phyloP scores from a whole-genome alignment of 177 flowering plant species.

The Telopea speciosissima region DNA sequence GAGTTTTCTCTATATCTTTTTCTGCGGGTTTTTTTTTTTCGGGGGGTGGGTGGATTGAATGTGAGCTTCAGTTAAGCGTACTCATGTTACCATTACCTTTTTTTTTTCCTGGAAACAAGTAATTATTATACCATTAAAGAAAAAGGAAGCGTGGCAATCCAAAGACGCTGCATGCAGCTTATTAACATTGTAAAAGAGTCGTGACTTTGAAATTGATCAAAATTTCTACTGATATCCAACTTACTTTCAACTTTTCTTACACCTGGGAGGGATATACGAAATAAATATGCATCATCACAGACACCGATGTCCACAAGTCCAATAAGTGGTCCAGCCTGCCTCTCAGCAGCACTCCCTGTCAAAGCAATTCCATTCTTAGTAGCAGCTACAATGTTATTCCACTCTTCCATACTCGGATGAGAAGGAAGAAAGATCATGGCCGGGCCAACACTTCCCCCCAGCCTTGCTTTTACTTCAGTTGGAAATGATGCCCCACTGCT shows the following conservation, averaged over 20 bases:
- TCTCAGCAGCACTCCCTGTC: slow-evolving; percentile 56
- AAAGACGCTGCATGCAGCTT: too few relatives aligned
- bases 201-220: neutral
- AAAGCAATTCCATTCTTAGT: slow-evolving; percentile 41
- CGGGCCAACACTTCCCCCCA: slow-evolving; percentile 25
- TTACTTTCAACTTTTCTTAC: slow-evolving; percentile 59
- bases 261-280: slow-evolving; percentile 75
- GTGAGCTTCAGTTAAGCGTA: neutral
- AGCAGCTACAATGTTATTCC: slow-evolving; percentile 30
- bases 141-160: neutral
- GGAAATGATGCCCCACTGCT: neutral
- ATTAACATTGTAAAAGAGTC: neutral
- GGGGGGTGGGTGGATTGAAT: neutral
- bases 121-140: too few relatives aligned
- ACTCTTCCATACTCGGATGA: slow-evolving; percentile 36
- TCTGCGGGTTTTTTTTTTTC: too few relatives aligned
- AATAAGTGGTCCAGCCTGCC: slow-evolving; percentile 45
- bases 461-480: neutral
- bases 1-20: too few relatives aligned
- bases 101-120: neutral
- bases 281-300: slow-evolving; percentile 51
- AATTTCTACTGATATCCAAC: neutral
- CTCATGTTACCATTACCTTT: neutral
- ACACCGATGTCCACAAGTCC: slow-evolving; percentile 65
- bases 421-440: slow-evolving; percentile 49